Base-by-base conservation (phyloP, 2,329 filamentous ascomycete species). In the Aspergillus sp. region DNA sequence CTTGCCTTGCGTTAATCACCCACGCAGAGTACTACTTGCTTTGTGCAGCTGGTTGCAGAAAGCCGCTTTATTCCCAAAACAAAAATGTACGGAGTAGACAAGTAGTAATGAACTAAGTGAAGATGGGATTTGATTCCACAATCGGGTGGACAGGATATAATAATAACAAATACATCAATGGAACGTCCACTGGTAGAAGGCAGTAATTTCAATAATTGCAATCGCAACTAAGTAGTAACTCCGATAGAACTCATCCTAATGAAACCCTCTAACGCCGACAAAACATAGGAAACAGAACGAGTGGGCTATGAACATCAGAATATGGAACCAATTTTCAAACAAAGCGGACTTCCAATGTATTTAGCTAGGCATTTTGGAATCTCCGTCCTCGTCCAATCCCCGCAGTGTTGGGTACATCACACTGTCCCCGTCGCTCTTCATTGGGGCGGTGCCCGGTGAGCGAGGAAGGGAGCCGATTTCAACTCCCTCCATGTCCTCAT, bases 381-480 rank as follows among this genome's bases (percentile, higher is more conserved):
- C 73, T 5, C 68, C 71, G 55, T 74, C 71, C 40, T 71, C 71
- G 37, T 73, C 72, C 50, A 73, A 47, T 20, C 67, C 68, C 39
- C 68, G 67, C 24, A 73, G 59, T 3, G 68, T 71, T 30, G 71
- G 71, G 50, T 73, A 73, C 60, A 72, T 66, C 39, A 73, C 67
- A 7, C 59, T 52, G 41, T 71, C 68, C 17, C 56, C 19, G 9
- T 48, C 45, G 27, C 6, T 44, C 34, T 68, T 58, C 56, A 67
- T 34, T 19, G 45, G 63, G 2, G 54, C 51, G 9, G 55, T 60
- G 60, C 56, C 56, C 17, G 56, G 37, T 27, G 53, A 49, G 82
- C 69, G 61, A 83, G 80, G 54, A 30, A 37, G 24, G 17, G 61
- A 77, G 74, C 8, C 70, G 67, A 42, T 76, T 73, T 64, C 77